phyloP scores from a whole-genome alignment of 208 protist species.

The Wallacemonas sp. region DNA sequence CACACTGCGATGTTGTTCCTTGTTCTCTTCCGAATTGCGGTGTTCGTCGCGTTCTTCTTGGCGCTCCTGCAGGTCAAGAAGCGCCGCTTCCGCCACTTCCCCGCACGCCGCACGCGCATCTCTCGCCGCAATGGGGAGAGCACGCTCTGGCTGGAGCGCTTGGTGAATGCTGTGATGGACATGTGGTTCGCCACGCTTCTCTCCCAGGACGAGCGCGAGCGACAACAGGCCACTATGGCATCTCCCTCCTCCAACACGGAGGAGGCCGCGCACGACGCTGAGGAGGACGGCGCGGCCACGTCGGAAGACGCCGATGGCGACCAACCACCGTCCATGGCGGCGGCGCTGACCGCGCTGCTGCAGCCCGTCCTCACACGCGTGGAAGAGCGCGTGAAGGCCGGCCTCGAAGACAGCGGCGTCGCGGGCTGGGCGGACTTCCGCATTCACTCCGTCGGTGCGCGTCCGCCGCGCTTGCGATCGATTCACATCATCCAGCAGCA shows the following conservation, averaged over 20 bases:
- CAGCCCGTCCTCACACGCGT: slow-evolving; percentile 31
- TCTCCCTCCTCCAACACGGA: too few species aligned
- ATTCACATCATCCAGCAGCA: slow-evolving; percentile 53
- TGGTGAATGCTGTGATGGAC: slow-evolving; percentile 59
- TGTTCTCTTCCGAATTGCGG: slow-evolving; percentile 23
- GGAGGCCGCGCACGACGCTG: too few species aligned
- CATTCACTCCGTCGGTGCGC: slow-evolving; percentile 61
- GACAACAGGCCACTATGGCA: too few species aligned
- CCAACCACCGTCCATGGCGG: slow-evolving; percentile 16
- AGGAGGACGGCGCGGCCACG: too few species aligned
- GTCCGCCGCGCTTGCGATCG: slow-evolving; percentile 57
- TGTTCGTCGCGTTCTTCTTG: slow-evolving; percentile 34
- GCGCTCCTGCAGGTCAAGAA: slow-evolving; percentile 65
- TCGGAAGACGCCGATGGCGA: not conserved
- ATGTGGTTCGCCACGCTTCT: slow-evolving; percentile 43
- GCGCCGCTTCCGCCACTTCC: slow-evolving; percentile 68
- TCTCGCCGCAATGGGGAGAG: slow-evolving; percentile 72
- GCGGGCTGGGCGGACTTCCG: slow-evolving; percentile 67
- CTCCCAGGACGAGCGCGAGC: too few species aligned
- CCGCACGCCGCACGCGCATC: slow-evolving; percentile 74
- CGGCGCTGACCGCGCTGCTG: slow-evolving; percentile 18
- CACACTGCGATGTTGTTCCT: not conserved
- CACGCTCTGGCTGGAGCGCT: slow-evolving; percentile 74
- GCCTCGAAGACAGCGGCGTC: slow-evolving; percentile 82
- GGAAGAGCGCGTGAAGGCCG: slow-evolving; percentile 77